These are phyloP conservation scores for Fusarium pseudograminearum DNA, from an alignment of 2,329 filamentous ascomycete species.

Conservation along the genomic window DNA sequence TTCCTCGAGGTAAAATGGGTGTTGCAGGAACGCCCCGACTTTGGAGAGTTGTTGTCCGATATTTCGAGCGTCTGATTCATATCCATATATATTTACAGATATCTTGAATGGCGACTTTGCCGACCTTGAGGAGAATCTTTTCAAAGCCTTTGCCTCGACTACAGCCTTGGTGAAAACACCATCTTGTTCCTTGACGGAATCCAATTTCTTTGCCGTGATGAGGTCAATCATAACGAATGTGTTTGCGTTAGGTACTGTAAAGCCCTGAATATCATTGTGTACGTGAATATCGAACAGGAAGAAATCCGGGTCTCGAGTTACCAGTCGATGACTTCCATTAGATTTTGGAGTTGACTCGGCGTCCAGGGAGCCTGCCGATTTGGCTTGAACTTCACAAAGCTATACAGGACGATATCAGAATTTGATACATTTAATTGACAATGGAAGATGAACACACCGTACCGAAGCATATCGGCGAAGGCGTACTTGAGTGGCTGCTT, in stretches of 20 bases:
- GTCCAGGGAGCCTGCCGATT: accelerated
- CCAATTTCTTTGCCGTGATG: not conserved
- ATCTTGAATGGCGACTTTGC: not conserved
- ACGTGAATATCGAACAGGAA: not conserved
- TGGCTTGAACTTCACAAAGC: not conserved
- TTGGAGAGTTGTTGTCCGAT: not conserved
- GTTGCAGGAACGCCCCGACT: not conserved
- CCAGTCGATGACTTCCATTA: accelerated
- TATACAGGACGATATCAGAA: not conserved
- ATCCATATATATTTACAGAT: not conserved
- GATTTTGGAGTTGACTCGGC: accelerated
- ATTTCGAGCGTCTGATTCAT: not conserved
- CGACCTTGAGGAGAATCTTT: accelerated
- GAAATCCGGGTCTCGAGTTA: not conserved
- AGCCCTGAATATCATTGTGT: not conserved
- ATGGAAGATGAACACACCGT: not conserved
- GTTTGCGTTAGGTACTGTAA: not conserved
- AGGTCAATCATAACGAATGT: not conserved
- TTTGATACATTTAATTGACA: accelerated
- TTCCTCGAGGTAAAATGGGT: not conserved
- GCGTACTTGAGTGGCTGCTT: accelerated
- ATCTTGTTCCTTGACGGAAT: accelerated
- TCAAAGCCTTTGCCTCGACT: not conserved
- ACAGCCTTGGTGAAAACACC: not conserved
- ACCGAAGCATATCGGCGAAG: not conserved